These are phyloP conservation scores for Periconia digitata DNA, from an alignment of 2,329 filamentous ascomycete genomes.

Conservation along the genomic window DNA sequence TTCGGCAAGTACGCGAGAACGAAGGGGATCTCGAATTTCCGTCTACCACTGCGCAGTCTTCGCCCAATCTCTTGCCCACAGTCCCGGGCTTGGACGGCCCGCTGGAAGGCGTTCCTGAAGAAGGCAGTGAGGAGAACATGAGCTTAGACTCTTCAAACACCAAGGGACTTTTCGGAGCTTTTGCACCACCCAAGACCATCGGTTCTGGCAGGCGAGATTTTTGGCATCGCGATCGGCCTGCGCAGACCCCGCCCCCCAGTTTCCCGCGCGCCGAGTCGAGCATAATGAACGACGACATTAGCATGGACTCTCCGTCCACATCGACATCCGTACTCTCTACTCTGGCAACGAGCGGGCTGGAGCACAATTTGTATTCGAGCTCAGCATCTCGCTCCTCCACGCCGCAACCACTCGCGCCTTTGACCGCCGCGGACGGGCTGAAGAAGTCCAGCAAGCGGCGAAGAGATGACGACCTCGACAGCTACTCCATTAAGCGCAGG, in stretches of 20 bases:
- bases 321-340: slow-evolving; percentile 29
- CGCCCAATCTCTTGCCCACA: slow-evolving; percentile 64
- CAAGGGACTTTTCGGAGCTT: slow-evolving; percentile 62
- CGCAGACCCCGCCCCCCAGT: slow-evolving; percentile 55
- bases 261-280: slow-evolving; percentile 59
- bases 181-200: slow-evolving; percentile 72
- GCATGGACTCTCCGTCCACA: slow-evolving; percentile 66
- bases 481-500: slow-evolving; percentile 82
- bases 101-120: slow-evolving; percentile 70
- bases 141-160: slow-evolving; percentile 45
- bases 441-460: slow-evolving; percentile 66
- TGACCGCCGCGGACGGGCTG: slow-evolving; percentile 44
- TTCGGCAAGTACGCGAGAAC: slow-evolving; percentile 90
- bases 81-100: slow-evolving; percentile 58
- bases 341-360: slow-evolving; percentile 13
- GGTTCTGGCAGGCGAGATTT: slow-evolving; percentile 65
- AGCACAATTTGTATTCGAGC: slow-evolving; percentile 22
- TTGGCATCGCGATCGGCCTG: slow-evolving; percentile 72
- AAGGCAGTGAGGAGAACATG: slow-evolving; percentile 60
- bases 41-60: slow-evolving; percentile 64
- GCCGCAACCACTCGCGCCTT: slow-evolving; percentile 39
- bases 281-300: slow-evolving; percentile 66
- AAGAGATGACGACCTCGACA: slow-evolving; percentile 88
- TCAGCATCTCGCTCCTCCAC: slow-evolving; percentile 40
- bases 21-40: slow-evolving; percentile 64